These are phyloP conservation scores for Xylariaceae sp. DNA, from an alignment of 2,329 filamentous ascomycete species.

Conservation along the genomic window DNA sequence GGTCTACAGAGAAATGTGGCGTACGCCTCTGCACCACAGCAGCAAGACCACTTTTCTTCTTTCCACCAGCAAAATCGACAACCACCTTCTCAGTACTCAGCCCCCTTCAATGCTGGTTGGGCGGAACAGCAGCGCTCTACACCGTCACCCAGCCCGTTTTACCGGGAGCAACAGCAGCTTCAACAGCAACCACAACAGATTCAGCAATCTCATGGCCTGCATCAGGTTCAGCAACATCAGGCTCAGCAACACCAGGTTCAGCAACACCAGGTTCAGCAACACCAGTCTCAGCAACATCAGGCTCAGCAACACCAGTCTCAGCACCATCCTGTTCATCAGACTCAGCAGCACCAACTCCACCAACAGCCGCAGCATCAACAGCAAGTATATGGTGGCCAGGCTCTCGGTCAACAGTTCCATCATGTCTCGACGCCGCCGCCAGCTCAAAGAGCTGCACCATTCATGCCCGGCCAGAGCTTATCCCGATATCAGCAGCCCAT, in stretches of 20 bases:
- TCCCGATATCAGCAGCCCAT: too few relatives aligned
- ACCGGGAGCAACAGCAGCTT: neutral
- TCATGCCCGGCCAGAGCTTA: neutral
- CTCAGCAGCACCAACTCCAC: too few relatives aligned
- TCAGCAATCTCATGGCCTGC: neutral
- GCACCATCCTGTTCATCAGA: too few relatives aligned
- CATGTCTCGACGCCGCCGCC: constrained; percentile 1
- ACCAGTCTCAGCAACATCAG: too few relatives aligned
- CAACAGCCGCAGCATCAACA: neutral
- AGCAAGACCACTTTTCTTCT: too few relatives aligned
- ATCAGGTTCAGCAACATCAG: too few relatives aligned
- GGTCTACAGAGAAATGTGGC: too few relatives aligned
- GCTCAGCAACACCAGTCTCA: too few relatives aligned
- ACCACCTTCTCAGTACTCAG: constrained; percentile 11
- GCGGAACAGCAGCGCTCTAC: neutral
- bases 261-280: too few relatives aligned
- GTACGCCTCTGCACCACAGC: too few relatives aligned
- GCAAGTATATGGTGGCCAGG: neutral
- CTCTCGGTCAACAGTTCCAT: neutral
- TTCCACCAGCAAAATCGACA: too few relatives aligned
- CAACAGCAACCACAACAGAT: neutral
- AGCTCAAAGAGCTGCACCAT: neutral
- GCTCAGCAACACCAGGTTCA: too few relatives aligned
- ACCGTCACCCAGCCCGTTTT: constrained; percentile 1
- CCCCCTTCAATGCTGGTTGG: constrained; percentile 7